Evolutionary conservation across 179 eudicot species (phyloP).

Genomic region (Carnegiea gigantea): DNA sequence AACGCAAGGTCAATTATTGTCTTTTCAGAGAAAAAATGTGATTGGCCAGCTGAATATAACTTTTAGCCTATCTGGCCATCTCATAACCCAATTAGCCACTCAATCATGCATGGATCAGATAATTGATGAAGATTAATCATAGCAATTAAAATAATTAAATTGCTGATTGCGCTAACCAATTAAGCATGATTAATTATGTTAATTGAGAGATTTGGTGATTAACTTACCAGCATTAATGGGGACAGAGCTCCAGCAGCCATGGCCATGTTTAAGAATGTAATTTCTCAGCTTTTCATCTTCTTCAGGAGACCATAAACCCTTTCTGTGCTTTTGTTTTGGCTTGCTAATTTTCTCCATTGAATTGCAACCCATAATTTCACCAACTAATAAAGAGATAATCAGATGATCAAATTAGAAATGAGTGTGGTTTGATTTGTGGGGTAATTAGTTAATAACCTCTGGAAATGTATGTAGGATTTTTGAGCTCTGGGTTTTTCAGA

Average conservation of each 20-base stretch:
- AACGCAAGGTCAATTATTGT: neutral
- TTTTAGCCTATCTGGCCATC: neutral
- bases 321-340: constrained; percentile 9
- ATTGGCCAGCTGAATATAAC: too few species aligned
- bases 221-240: constrained; percentile 6
- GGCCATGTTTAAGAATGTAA: constrained; percentile 6
- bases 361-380: constrained; percentile 2
- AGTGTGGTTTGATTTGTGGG: neutral
- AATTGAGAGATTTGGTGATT: neutral
- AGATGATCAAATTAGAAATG: neutral
- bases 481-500: neutral
- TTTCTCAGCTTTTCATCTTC: constrained; percentile 1
- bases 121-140: neutral
- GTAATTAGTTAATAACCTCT: neutral
- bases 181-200: neutral
- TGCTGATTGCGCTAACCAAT: neutral
- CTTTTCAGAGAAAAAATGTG: neutral
- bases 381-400: neutral
- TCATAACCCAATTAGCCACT: neutral
- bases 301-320: constrained; percentile 11
- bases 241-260: constrained; percentile 13
- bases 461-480: neutral
- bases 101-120: too few species aligned
- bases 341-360: constrained; percentile 7
- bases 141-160: too few species aligned